Conservation (phyloP, 2,329 filamentous ascomycete species). For the Hortaea werneckii region DNA sequence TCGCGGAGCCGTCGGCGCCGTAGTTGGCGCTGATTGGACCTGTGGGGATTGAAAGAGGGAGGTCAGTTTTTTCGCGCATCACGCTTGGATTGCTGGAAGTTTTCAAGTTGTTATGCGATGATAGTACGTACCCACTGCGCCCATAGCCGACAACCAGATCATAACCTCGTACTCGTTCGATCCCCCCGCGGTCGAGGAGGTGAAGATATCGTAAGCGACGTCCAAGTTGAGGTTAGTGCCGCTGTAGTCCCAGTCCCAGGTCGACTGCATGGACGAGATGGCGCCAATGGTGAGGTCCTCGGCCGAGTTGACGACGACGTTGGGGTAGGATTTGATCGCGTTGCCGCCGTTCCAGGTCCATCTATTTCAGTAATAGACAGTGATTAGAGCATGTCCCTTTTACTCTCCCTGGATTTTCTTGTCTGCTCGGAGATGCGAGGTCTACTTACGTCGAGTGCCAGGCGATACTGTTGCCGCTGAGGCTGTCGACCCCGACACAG, state of each 20-base stretch:
- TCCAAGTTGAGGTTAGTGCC: constrained; percentile 43
- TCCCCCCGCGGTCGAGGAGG: constrained; percentile 37
- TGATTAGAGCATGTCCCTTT: constrained; percentile 4
- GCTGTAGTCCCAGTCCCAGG: constrained; percentile 41
- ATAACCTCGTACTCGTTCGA: constrained; percentile 52
- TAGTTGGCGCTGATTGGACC: constrained; percentile 2
- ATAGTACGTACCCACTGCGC: constrained; percentile 38
- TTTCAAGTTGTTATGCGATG: background rate
- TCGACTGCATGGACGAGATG: constrained; percentile 33
- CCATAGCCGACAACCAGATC: constrained; percentile 52
- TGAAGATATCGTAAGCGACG: constrained; percentile 55
- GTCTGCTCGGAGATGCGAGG: too few species aligned
- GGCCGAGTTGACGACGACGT: constrained; percentile 28
- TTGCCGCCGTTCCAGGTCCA: constrained; percentile 23
- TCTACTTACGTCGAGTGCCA: constrained; percentile 34
- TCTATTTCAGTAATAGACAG: constrained; percentile 15
- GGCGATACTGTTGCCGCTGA: constrained; percentile 28
- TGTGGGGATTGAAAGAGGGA: background rate
- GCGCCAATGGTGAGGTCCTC: constrained; percentile 16
- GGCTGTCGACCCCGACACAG: constrained; percentile 34
- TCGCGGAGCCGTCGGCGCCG: constrained; percentile 17
- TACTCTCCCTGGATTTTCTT: too few species aligned
- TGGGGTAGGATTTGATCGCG: constrained; percentile 36
- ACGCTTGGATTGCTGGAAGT: background rate
- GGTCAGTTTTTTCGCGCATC: background rate